Evolutionary conservation across 768 basidiomycete species (phyloP).

Genomic region (Tylopilus sp.): DNA sequence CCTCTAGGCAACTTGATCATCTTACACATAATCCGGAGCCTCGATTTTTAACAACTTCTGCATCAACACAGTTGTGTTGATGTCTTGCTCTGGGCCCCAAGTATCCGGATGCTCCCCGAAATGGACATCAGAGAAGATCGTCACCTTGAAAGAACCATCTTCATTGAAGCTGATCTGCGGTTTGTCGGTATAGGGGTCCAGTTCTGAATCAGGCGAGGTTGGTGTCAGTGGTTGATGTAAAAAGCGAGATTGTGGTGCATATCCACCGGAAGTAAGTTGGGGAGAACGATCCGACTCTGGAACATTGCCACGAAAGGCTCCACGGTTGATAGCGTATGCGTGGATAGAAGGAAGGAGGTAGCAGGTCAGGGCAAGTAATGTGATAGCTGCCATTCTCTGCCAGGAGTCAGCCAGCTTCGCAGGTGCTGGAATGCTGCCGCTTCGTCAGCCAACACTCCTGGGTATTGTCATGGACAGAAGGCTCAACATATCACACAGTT

Average conservation of each 20-base stretch:
- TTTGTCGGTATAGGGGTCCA: constrained; percentile 44
- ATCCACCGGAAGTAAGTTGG: not conserved
- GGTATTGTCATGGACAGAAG: too few relatives aligned
- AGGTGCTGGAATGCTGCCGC: too few relatives aligned
- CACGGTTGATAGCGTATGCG: constrained; percentile 16
- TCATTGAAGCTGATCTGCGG: constrained; percentile 52
- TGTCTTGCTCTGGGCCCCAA: constrained; percentile 68
- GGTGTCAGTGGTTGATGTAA: not conserved
- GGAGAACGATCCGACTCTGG: not conserved
- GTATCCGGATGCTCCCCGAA: constrained; percentile 72
- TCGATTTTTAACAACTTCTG: constrained; percentile 52
- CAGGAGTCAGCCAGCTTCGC: too few relatives aligned
- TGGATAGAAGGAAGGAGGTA: constrained; percentile 5
- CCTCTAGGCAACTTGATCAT: too few relatives aligned
- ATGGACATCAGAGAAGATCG: constrained; percentile 72
- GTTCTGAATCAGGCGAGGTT: not conserved
- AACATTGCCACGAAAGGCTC: not conserved
- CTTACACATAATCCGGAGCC: constrained; percentile 68
- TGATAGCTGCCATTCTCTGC: too few relatives aligned
- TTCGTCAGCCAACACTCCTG: too few relatives aligned
- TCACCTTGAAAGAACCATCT: constrained; percentile 68
- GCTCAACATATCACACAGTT: too few relatives aligned
- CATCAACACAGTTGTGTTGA: constrained; percentile 60
- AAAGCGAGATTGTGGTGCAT: not conserved
- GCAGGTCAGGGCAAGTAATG: not conserved